These are phyloP conservation scores for Musa balbisiana DNA, from an alignment of 202 grass and related monocot genomes.

Conservation along the genomic window DNA sequence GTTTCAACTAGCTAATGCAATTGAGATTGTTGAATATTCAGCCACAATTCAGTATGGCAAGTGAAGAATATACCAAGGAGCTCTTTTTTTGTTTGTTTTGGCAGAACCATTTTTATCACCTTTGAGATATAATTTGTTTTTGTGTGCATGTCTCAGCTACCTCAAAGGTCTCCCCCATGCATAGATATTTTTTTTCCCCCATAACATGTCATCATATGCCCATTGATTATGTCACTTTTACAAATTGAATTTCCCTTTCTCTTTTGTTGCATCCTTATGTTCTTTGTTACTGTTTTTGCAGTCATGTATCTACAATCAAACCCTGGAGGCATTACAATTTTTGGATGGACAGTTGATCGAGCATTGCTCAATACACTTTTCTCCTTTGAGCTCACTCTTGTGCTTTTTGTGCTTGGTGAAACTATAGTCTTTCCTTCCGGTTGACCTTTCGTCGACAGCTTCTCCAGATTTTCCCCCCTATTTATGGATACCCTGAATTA, in stretches of 20 bases:
- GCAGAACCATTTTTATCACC: too few relatives aligned
- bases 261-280: background rate
- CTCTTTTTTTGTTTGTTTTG: too few relatives aligned
- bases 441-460: too few relatives aligned
- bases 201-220: background rate
- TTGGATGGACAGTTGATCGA: conserved; percentile 74
- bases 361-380: conserved; percentile 69
- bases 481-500: too few relatives aligned
- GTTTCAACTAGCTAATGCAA: too few relatives aligned
- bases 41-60: too few relatives aligned
- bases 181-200: too few relatives aligned
- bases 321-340: conserved; percentile 84
- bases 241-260: background rate
- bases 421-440: conserved; percentile 50
- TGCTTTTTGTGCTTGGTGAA: conserved; percentile 83
- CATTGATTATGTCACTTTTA: background rate
- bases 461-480: too few relatives aligned
- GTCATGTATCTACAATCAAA: conserved; percentile 76
- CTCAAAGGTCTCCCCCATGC: too few relatives aligned
- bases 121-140: background rate
- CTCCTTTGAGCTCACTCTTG: conserved; percentile 73
- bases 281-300: conserved; percentile 16
- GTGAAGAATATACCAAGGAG: too few relatives aligned
- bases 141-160: too few relatives aligned
- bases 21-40: too few relatives aligned